Base-by-base conservation (phyloP, 805 yeast species). In the Hemisphaericaspora nanyangensis region DNA sequence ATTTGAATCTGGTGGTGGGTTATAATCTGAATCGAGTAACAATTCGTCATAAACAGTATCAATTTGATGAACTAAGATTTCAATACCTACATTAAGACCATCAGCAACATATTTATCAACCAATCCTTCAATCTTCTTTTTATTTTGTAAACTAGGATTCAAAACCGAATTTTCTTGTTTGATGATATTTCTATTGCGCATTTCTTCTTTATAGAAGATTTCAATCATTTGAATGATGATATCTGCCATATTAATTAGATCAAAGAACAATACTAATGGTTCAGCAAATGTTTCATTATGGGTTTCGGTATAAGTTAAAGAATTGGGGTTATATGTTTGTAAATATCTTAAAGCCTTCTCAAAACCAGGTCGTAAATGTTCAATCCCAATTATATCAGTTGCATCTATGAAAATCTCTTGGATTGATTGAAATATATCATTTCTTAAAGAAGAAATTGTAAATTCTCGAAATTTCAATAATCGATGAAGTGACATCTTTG, bases 51-150 rank as follows among this genome's bases (percentile, higher is more conserved):
- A 78, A 3, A 78, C 68, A 45, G 73, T 74, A 38, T 84, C 86
- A 15, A 90, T 78, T 55, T 91, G 96, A 49, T 78, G 83, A 61
- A 89, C 80, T 28, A 93, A 70, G 7, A 89, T 90, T 44, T 86
- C 95, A 25, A 93, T 88, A 30, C 97, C 95, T n/a, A 85, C 76
- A 51, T 88, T 90, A 22, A 93, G 70, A 0, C 99, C 99, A 52
- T 85, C 85, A 0, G 98, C 99, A 15, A 93, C 96, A 54, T 75
- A 83, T 38, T 80, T 86, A 59, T 93, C 99, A 8, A 93, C 74
- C 62, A 79, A 67, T 6, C 78, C 78, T 54, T 93, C 99, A 44
- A 93, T 77, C 42, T 75, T 76, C 54, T 88, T 85, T 54, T 93
- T 95, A 29, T 81, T 76, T 50, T 82, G 86, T 35, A 88, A 77